Conservation (phyloP, 225 moss, liverwort and hornwort genomes). For the Ulota crispa region DNA sequence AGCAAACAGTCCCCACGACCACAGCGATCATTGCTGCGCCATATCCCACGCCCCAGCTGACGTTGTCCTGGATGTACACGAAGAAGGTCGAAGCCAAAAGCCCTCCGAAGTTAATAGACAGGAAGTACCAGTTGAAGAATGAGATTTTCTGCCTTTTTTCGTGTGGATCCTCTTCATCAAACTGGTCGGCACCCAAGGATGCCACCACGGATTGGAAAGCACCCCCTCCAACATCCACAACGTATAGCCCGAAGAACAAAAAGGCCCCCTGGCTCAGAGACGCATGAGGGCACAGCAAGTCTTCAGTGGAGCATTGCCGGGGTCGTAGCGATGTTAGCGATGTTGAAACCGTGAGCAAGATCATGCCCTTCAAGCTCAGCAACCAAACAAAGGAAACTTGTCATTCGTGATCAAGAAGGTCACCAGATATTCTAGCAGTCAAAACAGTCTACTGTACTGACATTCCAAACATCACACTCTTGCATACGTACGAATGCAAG, state of each 20-base stretch:
- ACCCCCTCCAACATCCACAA: conserved; percentile 67
- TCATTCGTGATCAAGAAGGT: neutral
- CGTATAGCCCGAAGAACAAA: conserved; percentile 58
- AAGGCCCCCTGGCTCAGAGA: conserved; percentile 49
- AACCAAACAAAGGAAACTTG: neutral
- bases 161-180: conserved; percentile 64
- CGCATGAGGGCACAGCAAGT: conserved; percentile 58
- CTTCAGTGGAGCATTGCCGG: conserved; percentile 55
- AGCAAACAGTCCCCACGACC: conserved; percentile 46
- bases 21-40: conserved; percentile 61
- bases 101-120: conserved; percentile 66
- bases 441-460: neutral
- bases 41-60: conserved; percentile 76
- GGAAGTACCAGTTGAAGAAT: conserved; percentile 80
- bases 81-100: conserved; percentile 62
- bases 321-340: conserved; percentile 63
- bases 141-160: conserved; percentile 64
- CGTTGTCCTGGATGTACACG: conserved; percentile 76
- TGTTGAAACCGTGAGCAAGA: conserved; percentile 59
- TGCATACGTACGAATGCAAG: neutral
- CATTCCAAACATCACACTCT: too few species aligned
- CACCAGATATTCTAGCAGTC: neutral
- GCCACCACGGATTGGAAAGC: conserved; percentile 62
- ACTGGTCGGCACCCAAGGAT: conserved; percentile 84
- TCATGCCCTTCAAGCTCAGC: conserved; percentile 48